A percentile compares a stretch with the other conserved stretches of the same genome.
These are phyloP conservation scores for Zymoseptoria brevis DNA, from an alignment of 2,329 filamentous ascomycete species.

Conservation along the genomic window DNA sequence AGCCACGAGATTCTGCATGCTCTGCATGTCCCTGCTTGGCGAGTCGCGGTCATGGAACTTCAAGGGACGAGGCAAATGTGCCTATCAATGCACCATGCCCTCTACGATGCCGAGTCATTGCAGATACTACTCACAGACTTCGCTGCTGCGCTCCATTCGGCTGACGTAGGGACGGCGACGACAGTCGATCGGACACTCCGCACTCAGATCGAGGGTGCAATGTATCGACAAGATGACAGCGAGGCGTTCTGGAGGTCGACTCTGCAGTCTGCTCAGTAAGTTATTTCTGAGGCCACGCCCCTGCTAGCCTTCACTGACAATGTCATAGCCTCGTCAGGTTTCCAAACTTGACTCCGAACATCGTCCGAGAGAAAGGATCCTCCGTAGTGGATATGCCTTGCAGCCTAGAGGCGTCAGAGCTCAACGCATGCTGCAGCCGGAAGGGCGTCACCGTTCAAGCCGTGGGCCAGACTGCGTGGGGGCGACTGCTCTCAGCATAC, in stretches of 20 bases:
- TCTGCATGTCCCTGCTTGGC: slow-evolving; percentile 57
- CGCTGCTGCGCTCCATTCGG: slow-evolving; percentile 31
- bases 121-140: slow-evolving; percentile 57
- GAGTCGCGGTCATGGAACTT: slow-evolving; percentile 42
- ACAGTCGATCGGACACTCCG: slow-evolving; percentile 35
- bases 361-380: slow-evolving; percentile 30
- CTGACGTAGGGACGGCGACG: slow-evolving; percentile 16
- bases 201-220: slow-evolving; percentile 32
- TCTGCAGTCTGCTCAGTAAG: slow-evolving; percentile 13
- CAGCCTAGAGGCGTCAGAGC: slow-evolving; percentile 32
- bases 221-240: background rate
- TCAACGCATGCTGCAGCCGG: slow-evolving; percentile 51
- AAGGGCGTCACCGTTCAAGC: slow-evolving; percentile 67
- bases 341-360: slow-evolving; percentile 63
- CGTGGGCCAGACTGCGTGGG: slow-evolving; percentile 70
- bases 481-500: slow-evolving; percentile 65
- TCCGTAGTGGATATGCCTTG: slow-evolving; percentile 33
- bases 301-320: background rate
- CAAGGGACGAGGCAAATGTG: slow-evolving; percentile 29
- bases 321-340: slow-evolving; percentile 53
- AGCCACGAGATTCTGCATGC: slow-evolving; percentile 31
- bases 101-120: slow-evolving; percentile 78
- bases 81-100: slow-evolving; percentile 64
- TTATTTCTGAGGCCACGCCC: background rate
- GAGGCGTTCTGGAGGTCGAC: slow-evolving; percentile 56